Conservation (phyloP, 164 flowering plant genomes). For the Vitis labrusca region DNA sequence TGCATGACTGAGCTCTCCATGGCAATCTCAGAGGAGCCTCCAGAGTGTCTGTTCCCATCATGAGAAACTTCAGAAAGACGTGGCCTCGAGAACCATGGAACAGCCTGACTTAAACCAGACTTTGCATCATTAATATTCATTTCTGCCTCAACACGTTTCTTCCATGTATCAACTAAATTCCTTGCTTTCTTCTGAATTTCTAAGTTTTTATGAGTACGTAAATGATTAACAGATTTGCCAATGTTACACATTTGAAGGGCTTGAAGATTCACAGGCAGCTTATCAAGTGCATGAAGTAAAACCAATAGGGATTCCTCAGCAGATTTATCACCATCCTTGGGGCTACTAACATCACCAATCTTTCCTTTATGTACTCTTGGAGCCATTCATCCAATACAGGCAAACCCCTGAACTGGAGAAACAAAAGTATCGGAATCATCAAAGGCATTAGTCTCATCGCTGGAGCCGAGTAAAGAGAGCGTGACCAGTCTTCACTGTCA, state of each 20-base stretch:
- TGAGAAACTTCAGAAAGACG: conserved; percentile 55
- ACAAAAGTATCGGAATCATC: conserved; percentile 5
- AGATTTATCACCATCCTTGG: conserved; percentile 65
- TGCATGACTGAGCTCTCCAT: conserved; percentile 52
- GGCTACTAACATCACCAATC: conserved; percentile 54
- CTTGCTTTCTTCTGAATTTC: conserved; percentile 49
- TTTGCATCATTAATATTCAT: conserved; percentile 81
- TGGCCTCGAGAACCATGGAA: conserved; percentile 61
- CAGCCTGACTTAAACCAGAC: conserved; percentile 59
- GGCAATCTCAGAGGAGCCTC: conserved; percentile 55
- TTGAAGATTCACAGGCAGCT: conserved; percentile 81
- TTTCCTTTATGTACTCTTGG: conserved; percentile 87
- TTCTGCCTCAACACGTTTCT: conserved; percentile 93
- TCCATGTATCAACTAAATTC: conserved; percentile 92
- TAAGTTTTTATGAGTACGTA: conserved; percentile 40
- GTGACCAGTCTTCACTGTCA: too few relatives aligned
- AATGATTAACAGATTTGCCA: conserved; percentile 87
- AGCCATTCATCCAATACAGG: conserved; percentile 92
- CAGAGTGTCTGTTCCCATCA: conserved; percentile 48
- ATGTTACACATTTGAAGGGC: conserved; percentile 78
- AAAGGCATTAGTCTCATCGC: too few relatives aligned
- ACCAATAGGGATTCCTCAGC: conserved; percentile 82
- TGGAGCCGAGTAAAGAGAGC: too few relatives aligned
- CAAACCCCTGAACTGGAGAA: conserved; percentile 82
- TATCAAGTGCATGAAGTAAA: conserved; percentile 88